phyloP scores from a whole-genome alignment of 2,329 filamentous ascomycete species.

The Fusarium nisikadoi region DNA sequence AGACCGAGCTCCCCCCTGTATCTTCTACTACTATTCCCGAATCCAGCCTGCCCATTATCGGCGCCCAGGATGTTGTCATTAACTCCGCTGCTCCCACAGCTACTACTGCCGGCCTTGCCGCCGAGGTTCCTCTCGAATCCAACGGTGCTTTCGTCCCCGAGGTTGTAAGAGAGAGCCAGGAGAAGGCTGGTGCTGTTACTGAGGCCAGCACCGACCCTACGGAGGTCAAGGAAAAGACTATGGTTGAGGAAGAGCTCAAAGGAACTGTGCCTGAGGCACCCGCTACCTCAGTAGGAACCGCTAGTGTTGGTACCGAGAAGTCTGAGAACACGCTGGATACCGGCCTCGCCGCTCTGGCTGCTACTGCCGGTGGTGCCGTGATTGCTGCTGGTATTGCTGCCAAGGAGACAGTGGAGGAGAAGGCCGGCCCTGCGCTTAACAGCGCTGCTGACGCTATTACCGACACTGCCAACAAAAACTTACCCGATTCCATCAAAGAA shows the following conservation, averaged over 20 bases:
- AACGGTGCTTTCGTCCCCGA: conserved; percentile 52
- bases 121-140: conserved; percentile 72
- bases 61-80: conserved; percentile 57
- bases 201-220: conserved; percentile 74
- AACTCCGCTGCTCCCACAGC: conserved; percentile 64
- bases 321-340: conserved; percentile 56
- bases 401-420: conserved; percentile 51
- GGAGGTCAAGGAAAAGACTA: conserved; percentile 77
- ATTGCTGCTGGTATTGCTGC: conserved; percentile 47
- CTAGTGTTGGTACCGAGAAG: conserved; percentile 64
- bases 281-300: conserved; percentile 66
- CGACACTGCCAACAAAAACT: conserved; percentile 57
- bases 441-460: conserved; percentile 51
- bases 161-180: conserved; percentile 77
- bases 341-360: conserved; percentile 53
- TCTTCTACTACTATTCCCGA: conserved; percentile 79
- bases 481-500: conserved; percentile 66
- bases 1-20: conserved; percentile 64
- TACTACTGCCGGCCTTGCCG: conserved; percentile 77
- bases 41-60: conserved; percentile 77
- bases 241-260: conserved; percentile 76
- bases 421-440: conserved; percentile 52
- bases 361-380: conserved; percentile 48
- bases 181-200: conserved; percentile 70
- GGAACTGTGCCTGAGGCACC: conserved; percentile 71